A percentile compares a stretch with the other conserved stretches of the same genome.
Evolutionary conservation across 2,329 filamentous ascomycete genomes (phyloP).

Genomic region (Beauveria varroae): DNA sequence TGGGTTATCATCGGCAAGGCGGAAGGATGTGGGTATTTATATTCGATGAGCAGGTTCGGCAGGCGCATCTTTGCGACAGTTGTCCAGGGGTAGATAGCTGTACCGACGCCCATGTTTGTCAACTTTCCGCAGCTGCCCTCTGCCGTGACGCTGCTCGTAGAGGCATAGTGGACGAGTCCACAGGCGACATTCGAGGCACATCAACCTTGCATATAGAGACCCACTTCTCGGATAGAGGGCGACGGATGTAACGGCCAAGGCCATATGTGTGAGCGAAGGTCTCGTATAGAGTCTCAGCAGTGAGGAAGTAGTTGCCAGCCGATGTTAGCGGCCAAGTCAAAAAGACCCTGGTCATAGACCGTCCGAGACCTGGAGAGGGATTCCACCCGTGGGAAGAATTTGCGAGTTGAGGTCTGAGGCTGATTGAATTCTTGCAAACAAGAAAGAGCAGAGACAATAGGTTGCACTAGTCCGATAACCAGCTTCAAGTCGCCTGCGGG

Average conservation of each 20-base stretch:
- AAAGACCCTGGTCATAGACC: neutral
- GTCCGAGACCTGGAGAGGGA: neutral
- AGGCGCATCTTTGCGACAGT: neutral
- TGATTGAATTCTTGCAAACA: neutral
- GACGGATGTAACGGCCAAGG: neutral
- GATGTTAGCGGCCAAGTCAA: too few relatives aligned
- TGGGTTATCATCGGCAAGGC: neutral
- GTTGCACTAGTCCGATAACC: neutral
- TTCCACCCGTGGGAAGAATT: neutral
- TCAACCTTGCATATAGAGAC: constrained; percentile 8
- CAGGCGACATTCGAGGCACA: neutral
- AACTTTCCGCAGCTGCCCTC: neutral
- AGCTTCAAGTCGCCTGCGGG: neutral
- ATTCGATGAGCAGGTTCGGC: neutral
- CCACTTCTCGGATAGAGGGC: neutral
- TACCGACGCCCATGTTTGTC: neutral
- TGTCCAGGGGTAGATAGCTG: neutral
- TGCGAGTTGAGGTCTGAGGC: neutral
- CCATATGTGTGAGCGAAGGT: constrained; percentile 1
- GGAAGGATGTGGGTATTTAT: constrained; percentile 2
- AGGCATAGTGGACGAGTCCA: neutral
- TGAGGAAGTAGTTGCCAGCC: neutral
- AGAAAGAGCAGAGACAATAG: constrained; percentile 3
- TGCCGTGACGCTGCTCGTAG: neutral
- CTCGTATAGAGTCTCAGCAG: neutral